phyloP scores from a whole-genome alignment of 208 protist species.

The Crithidia fasciculata region DNA sequence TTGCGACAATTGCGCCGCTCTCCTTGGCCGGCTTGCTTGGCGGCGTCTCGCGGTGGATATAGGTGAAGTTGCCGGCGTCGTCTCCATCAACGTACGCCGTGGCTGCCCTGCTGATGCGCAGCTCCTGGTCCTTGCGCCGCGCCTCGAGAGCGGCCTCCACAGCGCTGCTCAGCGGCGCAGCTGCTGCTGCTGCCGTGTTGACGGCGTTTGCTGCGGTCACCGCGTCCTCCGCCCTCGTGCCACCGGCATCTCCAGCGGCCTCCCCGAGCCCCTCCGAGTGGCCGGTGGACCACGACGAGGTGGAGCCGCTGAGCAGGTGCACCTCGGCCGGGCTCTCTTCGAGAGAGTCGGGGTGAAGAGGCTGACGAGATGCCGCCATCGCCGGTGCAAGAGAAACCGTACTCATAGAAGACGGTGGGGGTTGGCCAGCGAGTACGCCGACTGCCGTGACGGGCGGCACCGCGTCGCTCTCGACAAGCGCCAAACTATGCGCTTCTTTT shows the following conservation, averaged over 20 bases:
- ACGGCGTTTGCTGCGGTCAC: not conserved
- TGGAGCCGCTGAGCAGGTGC: constrained; percentile 1
- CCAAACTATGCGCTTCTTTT: no score
- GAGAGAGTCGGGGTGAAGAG: not conserved
- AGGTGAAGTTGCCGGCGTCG: constrained; percentile 7
- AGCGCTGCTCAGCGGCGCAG: not conserved
- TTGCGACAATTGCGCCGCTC: not conserved
- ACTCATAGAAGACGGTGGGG: no score
- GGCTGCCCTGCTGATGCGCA: not conserved
- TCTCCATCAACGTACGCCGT: not conserved
- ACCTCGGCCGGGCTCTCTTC: constrained; percentile 5
- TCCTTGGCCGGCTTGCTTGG: not conserved
- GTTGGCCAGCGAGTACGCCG: no score
- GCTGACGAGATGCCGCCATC: no score
- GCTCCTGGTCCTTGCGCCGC: not conserved
- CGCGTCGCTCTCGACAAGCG: no score
- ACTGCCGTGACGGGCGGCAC: no score
- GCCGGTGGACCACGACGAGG: not conserved
- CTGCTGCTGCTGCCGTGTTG: not conserved
- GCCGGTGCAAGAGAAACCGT: no score
- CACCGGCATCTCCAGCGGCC: not conserved
- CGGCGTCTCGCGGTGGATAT: not conserved
- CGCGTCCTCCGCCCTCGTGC: not conserved
- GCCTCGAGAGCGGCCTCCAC: not conserved
- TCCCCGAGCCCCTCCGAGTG: not conserved